A percentile compares a stretch with the other conserved stretches of the same genome.
Conservation (phyloP, 495 filamentous ascomycete species). For the Neurospora discreta region DNA sequence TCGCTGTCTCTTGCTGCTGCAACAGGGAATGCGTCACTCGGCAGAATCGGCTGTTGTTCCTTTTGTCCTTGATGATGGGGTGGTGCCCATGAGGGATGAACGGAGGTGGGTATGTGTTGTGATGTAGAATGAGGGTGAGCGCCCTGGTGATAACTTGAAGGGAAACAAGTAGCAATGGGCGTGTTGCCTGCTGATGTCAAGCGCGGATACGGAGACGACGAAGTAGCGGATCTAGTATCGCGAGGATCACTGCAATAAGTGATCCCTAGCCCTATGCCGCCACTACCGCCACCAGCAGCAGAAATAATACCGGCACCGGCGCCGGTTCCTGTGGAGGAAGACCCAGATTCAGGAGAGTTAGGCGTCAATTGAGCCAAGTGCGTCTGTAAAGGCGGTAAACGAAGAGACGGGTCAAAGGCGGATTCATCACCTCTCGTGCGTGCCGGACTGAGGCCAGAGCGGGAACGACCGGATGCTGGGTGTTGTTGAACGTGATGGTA, state of each 20-base stretch:
- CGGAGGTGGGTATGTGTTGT: background rate
- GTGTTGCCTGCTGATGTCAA: background rate
- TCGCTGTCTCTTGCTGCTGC: background rate
- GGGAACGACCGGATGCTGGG: background rate
- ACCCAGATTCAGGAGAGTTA: constrained; percentile 6
- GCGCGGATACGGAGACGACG: background rate
- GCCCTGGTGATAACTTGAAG: background rate
- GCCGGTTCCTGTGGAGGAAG: background rate
- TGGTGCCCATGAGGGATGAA: background rate
- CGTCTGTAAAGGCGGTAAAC: constrained; percentile 52
- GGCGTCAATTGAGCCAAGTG: constrained; percentile 30
- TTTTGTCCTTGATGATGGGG: background rate
- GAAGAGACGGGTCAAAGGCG: constrained; percentile 32
- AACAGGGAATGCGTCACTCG: background rate
- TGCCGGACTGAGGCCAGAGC: background rate
- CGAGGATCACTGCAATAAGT: constrained; percentile 4
- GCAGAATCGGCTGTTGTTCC: background rate
- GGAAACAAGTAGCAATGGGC: background rate
- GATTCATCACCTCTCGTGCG: background rate
- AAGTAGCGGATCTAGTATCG: background rate
- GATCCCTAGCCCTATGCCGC: constrained; percentile 8
- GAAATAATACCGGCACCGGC: background rate
- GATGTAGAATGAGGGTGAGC: background rate
- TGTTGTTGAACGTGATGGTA: background rate
- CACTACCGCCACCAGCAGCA: background rate